These are phyloP conservation scores for Wilhelminamyces savonicus DNA, from an alignment of 805 yeast genomes.

Conservation along the genomic window DNA sequence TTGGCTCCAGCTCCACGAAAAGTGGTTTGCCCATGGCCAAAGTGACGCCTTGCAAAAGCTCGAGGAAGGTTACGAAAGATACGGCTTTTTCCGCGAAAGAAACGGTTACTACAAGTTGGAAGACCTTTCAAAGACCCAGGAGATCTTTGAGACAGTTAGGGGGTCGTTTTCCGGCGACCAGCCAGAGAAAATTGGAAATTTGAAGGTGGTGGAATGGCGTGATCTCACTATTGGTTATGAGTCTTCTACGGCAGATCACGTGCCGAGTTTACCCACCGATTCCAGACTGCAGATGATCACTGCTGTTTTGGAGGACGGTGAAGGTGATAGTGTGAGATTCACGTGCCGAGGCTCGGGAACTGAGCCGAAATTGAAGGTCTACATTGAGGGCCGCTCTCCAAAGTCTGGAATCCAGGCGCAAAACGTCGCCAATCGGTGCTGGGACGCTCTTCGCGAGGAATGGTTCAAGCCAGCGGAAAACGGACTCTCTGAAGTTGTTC, in stretches of 20 bases:
- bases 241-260: constrained; percentile 50
- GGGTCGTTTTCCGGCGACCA: constrained; percentile 9
- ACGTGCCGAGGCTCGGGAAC: constrained; percentile 95
- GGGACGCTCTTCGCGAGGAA: constrained; percentile 50
- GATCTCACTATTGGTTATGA: constrained; percentile 84
- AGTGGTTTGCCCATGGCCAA: constrained; percentile 37
- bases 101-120: constrained; percentile 80
- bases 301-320: constrained; percentile 30
- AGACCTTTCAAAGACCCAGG: constrained; percentile 43
- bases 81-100: constrained; percentile 78
- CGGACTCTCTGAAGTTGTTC: constrained; percentile 29
- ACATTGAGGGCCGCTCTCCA: constrained; percentile 67
- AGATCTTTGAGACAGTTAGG: constrained; percentile 52
- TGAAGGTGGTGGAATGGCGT: constrained; percentile 60
- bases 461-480: constrained; percentile 66
- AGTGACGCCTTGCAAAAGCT: constrained; percentile 44
- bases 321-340: constrained; percentile 48
- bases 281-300: constrained; percentile 84
- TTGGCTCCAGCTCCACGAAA: constrained; percentile 62
- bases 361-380: constrained; percentile 89
- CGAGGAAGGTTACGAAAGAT: constrained; percentile 50
- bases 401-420: constrained; percentile 40
- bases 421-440: constrained; percentile 52
- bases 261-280: constrained; percentile 68
- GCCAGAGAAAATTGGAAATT: constrained; percentile 53